Percentiles rank a stretch among this genome's conserved stretches.
Conservation (phyloP, 495 filamentous ascomycete genomes). For the Podospora pseudopauciseta region DNA sequence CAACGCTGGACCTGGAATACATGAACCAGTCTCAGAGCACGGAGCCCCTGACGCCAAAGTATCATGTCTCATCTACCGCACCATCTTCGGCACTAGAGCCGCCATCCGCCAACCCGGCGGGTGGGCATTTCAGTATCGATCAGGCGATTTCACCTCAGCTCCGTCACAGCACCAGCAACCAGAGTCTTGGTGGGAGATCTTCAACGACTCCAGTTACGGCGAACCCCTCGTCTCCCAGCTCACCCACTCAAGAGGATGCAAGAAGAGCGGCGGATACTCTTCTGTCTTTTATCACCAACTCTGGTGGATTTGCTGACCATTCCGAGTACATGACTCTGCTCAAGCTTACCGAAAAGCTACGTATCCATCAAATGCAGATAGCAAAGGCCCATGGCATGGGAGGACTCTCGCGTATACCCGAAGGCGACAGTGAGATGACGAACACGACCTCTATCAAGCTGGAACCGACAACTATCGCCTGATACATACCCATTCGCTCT, state of each 20-base stretch:
- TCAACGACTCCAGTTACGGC: constrained; percentile 40
- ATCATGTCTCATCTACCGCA: constrained; percentile 52
- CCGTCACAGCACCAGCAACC: constrained; percentile 53
- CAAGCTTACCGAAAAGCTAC: constrained; percentile 85
- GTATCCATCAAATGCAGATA: constrained; percentile 58
- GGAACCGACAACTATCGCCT: constrained; percentile 25
- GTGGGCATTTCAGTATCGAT: constrained; percentile 50
- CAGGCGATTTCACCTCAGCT: constrained; percentile 50
- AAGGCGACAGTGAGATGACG: constrained; percentile 54
- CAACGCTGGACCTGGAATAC: constrained; percentile 69
- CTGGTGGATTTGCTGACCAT: constrained; percentile 65
- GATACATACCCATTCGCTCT: background rate
- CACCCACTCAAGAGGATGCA: constrained; percentile 88
- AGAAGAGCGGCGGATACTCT: constrained; percentile 79
- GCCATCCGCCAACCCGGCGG: constrained; percentile 56
- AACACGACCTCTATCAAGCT: constrained; percentile 22
- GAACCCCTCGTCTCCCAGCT: constrained; percentile 49
- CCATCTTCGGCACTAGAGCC: constrained; percentile 67
- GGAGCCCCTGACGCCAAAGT: constrained; percentile 65
- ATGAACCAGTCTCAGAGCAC: constrained; percentile 60
- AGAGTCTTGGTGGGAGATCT: constrained; percentile 47
- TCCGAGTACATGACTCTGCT: constrained; percentile 81
- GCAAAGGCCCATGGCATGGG: constrained; percentile 53
- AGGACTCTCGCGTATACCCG: constrained; percentile 64
- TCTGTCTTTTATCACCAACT: constrained; percentile 71